Conservation (phyloP, 176 grass and related monocot species). For the Urochloa ruziziensis region DNA sequence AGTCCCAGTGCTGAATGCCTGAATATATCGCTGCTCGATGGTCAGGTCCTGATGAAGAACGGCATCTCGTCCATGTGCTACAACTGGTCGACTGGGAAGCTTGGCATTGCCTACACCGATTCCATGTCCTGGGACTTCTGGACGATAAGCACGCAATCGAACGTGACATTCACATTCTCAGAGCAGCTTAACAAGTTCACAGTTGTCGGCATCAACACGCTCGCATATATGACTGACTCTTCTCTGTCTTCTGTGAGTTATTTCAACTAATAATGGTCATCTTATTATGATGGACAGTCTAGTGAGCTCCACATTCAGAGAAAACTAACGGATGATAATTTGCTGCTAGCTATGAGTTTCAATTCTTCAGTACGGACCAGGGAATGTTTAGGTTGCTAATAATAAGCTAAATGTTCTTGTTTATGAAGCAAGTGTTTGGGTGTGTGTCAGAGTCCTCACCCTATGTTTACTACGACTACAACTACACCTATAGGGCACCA, state of each 20-base stretch:
- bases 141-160: too few species aligned
- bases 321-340: too few species aligned
- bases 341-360: too few species aligned
- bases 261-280: background rate
- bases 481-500: background rate
- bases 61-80: background rate
- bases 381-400: background rate
- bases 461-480: background rate
- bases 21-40: constrained; percentile 4
- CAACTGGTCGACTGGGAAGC: background rate
- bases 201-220: constrained; percentile 17
- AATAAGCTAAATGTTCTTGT: background rate
- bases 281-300: too few species aligned
- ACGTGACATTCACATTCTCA: background rate
- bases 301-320: too few species aligned
- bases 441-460: background rate
- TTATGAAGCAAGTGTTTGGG: background rate
- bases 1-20: background rate
- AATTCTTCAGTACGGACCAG: too few species aligned
- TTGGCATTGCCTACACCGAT: too few species aligned
- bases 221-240: background rate
- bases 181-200: background rate
- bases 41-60: background rate
- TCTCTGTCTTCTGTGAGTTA: background rate
- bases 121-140: fast-evolving